Conservation (phyloP, 2,329 filamentous ascomycete genomes). For the Alternaria longipes region DNA sequence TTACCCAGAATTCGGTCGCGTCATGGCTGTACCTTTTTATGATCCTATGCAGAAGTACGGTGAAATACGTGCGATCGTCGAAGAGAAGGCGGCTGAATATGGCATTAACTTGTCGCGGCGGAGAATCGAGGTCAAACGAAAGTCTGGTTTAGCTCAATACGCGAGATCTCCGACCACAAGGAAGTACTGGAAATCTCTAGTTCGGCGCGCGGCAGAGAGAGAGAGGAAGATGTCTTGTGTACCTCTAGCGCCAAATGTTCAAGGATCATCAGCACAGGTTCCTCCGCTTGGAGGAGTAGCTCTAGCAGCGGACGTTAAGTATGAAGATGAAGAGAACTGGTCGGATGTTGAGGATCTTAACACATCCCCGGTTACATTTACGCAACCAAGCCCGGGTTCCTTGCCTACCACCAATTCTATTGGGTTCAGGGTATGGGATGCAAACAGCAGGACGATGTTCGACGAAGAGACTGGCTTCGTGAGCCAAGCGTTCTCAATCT, state of each 20-base stretch:
- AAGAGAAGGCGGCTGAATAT: neutral
- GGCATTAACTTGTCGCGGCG: conserved; percentile 6
- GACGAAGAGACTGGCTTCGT: conserved; percentile 13
- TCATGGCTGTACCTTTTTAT: conserved; percentile 12
- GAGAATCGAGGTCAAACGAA: neutral
- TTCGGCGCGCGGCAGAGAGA: neutral
- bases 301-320: neutral
- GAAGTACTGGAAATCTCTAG: neutral
- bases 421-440: conserved; percentile 3
- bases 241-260: neutral
- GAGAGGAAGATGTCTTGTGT: neutral
- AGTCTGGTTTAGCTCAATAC: conserved; percentile 8
- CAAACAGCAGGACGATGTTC: too few relatives aligned
- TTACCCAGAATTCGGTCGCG: conserved; percentile 8
- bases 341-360: neutral
- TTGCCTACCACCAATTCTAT: neutral
- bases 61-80: conserved; percentile 5
- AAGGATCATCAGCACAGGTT: neutral
- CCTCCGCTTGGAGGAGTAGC: neutral
- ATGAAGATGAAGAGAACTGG: neutral
- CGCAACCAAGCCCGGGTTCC: too few relatives aligned
- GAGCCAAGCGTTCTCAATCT: neutral
- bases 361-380: neutral
- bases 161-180: conserved; percentile 13
- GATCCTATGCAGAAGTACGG: conserved; percentile 18